Evolutionary conservation across 2,329 filamentous ascomycete genomes (phyloP), one percentile per base, ranked within the genome.

Genomic region (Ascochyta clinopodiicola): DNA sequence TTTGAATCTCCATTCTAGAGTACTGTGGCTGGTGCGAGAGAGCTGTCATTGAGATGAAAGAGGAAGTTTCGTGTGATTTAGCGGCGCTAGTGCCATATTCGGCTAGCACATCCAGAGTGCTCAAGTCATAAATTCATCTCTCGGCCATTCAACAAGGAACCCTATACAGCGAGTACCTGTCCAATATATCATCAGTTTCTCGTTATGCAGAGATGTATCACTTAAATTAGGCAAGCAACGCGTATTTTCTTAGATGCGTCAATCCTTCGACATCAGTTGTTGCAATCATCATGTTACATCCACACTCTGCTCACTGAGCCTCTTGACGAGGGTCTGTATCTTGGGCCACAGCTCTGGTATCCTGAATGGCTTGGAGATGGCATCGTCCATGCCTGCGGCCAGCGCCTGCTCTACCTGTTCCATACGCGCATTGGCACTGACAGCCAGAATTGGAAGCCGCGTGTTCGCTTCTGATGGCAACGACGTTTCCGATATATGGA

Each of bases 341-440:
- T 67, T 67, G 3, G 62, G 59, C 62, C 62, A 67, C 10, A 68
- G 32, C 31, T 69, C 64, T 13, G 64, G 66, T 48, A 67, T 63
- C 1, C 66, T 49, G 22, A 69, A 69, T 1, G 66, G 64, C 38
- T 68, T 70, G 1, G 66, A 59, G 13, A 71, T 71, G 4, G 63
- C 63, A 47, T 68, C 66, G 9, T 72, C 71, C 70, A 75, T 73
- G 1, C 70, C 72, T 2, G 69, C 67, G 0, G 60, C 61, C 10
- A 74, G 47, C 12, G 71, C 70, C 24, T 66, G 56, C 9, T 66
- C 52, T 3, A 75, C 57, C 54, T 75, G 73, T 48, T 74, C 70
- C 45, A 62, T 66, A 22, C 73, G 60, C 6, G 71, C 73, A 58
- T 75, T 75, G 1, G 72, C 71, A 37, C 70, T 75, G 2, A 75